phyloP scores from a whole-genome alignment of 768 basidiomycete species.

The Leccinellum albellum region DNA sequence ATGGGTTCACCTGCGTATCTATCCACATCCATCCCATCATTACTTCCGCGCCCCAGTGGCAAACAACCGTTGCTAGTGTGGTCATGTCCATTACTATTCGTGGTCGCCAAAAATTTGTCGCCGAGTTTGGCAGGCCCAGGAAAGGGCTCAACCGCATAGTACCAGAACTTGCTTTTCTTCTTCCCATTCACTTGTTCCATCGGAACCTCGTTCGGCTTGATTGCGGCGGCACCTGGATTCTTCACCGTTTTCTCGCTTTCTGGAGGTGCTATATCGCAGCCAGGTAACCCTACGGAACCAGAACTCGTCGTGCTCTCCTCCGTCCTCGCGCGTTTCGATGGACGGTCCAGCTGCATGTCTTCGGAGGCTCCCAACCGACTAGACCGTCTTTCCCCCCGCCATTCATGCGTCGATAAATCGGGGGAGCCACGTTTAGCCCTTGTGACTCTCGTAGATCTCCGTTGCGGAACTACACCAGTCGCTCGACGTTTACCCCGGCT shows the following conservation, averaged over 20 bases:
- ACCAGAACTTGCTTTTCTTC: slow-evolving; percentile 86
- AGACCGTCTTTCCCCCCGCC: slow-evolving; percentile 77
- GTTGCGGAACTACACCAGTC: slow-evolving; percentile 34
- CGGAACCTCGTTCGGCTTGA: slow-evolving; percentile 72
- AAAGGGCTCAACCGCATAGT: slow-evolving; percentile 78
- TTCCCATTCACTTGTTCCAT: slow-evolving; percentile 73
- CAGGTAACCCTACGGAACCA: slow-evolving; percentile 36
- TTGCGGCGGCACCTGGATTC: slow-evolving; percentile 55
- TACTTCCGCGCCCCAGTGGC: background rate
- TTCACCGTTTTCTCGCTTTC: slow-evolving; percentile 45
- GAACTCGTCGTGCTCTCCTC: slow-evolving; percentile 66
- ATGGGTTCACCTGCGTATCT: slow-evolving; percentile 11
- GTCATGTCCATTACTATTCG: slow-evolving; percentile 23
- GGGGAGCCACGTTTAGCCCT: slow-evolving; percentile 50
- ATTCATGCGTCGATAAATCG: slow-evolving; percentile 49
- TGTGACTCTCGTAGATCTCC: slow-evolving; percentile 54
- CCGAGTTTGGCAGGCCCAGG: slow-evolving; percentile 24
- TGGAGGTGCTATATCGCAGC: slow-evolving; percentile 20
- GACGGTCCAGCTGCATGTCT: slow-evolving; percentile 50
- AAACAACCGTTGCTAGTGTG: slow-evolving; percentile 8
- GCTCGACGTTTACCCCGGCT: slow-evolving; percentile 42
- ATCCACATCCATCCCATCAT: slow-evolving; percentile 25
- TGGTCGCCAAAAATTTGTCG: slow-evolving; percentile 10
- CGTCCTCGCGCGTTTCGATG: slow-evolving; percentile 71
- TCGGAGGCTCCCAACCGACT: slow-evolving; percentile 55